Base-by-base conservation (phyloP, 257 asterid genomes). In the Scutellaria galericulata region DNA sequence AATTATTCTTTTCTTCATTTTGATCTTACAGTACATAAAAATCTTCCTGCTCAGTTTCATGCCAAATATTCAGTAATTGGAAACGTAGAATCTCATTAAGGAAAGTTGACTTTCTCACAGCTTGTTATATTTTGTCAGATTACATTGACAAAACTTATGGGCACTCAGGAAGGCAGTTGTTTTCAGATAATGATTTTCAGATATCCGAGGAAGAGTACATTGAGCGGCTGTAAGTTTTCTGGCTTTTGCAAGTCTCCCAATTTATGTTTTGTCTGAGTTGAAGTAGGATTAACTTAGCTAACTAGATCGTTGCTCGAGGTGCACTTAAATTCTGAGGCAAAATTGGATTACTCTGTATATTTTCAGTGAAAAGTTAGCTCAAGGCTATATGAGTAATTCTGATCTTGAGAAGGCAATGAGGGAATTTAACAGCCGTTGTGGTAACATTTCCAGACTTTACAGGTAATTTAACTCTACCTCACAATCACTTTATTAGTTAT, bases 371-470 rank as follows among this genome's bases (percentile, higher is more conserved):
- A 82, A 81, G 64, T 86, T 91, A 81, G 91, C 98, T 22, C 76
- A 79, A 71, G 98, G 96, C 62, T 94, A 94, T 79, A 94, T 88
- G 97, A 89, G 84, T 69, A 94, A 94, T 77, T 65, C 87, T 66
- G 98, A 89, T 71, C 90, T 94, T 44, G 96, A 94, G 90, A 81
- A 78, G 83, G 96, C 89, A 37, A 83, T 94, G 70, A 87, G 72
- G 84, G 90, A 86, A 15, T 66, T 91, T 71, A 85, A 86, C 45
- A 39, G 53, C 50, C 83, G 95, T 72, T 94, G 98, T 75, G 73
- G 81, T 70, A 87, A 83, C 74, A 88, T 94, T 76, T 89, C 98
- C 62, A 86, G 92, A 80, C 66, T 94, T 11, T 94, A 94, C 92
- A 94, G 98, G 98, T 91, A 85, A 64, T 7, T 48, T 41, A 14